Conservation (phyloP, 2,329 filamentous ascomycete species). For the Biscogniauxia sp. region DNA sequence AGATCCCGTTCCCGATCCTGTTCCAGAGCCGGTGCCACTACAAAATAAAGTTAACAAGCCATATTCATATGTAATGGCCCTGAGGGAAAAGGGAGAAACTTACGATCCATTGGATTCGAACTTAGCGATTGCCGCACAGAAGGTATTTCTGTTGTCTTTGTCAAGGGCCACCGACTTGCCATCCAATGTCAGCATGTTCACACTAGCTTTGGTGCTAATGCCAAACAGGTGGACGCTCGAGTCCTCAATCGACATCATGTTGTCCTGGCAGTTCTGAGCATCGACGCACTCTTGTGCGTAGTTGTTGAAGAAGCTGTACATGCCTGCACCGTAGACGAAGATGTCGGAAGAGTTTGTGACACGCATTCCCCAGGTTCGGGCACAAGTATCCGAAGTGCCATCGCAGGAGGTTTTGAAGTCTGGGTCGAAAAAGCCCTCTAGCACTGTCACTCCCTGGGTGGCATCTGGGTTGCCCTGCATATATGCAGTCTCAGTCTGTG, state of each 20-base stretch:
- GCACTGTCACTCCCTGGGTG: conserved; percentile 60
- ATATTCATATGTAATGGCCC: not conserved
- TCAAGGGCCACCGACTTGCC: conserved; percentile 53
- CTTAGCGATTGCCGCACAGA: conserved; percentile 59
- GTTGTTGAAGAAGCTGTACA: conserved; percentile 84
- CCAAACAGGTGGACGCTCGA: conserved; percentile 63
- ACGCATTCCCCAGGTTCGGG: conserved; percentile 75
- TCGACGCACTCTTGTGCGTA: conserved; percentile 69
- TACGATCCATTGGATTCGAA: conserved; percentile 36
- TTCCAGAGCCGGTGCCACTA: conserved; percentile 11
- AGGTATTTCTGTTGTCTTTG: conserved; percentile 63
- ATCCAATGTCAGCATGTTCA: conserved; percentile 69
- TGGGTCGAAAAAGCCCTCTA: conserved; percentile 62
- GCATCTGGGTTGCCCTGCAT: conserved; percentile 81
- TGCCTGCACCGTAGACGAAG: conserved; percentile 68
- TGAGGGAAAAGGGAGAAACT: not conserved
- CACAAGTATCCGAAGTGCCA: conserved; percentile 47
- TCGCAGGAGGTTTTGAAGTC: conserved; percentile 62
- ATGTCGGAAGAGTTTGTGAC: conserved; percentile 65
- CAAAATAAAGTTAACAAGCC: not conserved
- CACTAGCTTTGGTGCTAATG: conserved; percentile 70
- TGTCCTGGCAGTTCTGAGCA: conserved; percentile 69
- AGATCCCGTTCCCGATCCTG: conserved; percentile 6
- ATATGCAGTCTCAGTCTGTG: conserved; percentile 89
- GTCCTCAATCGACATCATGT: conserved; percentile 72